Evolutionary conservation across 1,284 basidiomycete species (phyloP).

Genomic region (Marasmius tenuissimus): DNA sequence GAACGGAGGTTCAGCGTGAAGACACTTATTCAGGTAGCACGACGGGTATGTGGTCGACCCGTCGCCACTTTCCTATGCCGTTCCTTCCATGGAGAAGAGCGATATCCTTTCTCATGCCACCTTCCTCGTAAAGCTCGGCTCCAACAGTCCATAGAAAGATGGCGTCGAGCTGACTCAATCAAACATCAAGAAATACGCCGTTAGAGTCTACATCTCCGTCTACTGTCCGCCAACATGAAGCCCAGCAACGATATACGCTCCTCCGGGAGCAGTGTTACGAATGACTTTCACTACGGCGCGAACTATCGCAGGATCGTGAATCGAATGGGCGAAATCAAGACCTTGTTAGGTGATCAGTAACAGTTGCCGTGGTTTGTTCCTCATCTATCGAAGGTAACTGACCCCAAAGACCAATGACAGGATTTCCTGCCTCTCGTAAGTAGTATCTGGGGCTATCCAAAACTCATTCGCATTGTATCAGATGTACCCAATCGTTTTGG

Average conservation of each 20-base stretch:
- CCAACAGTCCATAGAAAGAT: constrained; percentile 78
- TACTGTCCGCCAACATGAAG: constrained; percentile 67
- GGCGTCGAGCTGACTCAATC: constrained; percentile 71
- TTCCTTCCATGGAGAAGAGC: constrained; percentile 53
- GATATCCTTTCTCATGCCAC: constrained; percentile 59
- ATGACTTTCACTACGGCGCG: constrained; percentile 54
- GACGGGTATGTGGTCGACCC: constrained; percentile 73
- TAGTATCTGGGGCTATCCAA: constrained; percentile 73
- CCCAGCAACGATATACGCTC: too few species aligned
- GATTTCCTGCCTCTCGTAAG: constrained; percentile 59
- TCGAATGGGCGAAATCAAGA: constrained; percentile 59
- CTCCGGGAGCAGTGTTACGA: constrained; percentile 60
- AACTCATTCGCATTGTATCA: constrained; percentile 55
- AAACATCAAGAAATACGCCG: constrained; percentile 59
- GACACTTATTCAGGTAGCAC: constrained; percentile 65
- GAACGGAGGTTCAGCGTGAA: background rate
- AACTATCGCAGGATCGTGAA: constrained; percentile 59
- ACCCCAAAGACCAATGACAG: constrained; percentile 73
- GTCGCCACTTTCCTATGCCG: constrained; percentile 38
- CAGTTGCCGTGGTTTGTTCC: background rate
- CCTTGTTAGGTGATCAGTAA: constrained; percentile 33
- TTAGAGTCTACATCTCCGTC: constrained; percentile 65
- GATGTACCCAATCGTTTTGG: constrained; percentile 67
- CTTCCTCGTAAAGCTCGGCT: constrained; percentile 57
- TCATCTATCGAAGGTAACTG: constrained; percentile 16